These are phyloP conservation scores for Planoprotostelium fungivorum DNA, from an alignment of 78 protist genomes.

Conservation along the genomic window DNA sequence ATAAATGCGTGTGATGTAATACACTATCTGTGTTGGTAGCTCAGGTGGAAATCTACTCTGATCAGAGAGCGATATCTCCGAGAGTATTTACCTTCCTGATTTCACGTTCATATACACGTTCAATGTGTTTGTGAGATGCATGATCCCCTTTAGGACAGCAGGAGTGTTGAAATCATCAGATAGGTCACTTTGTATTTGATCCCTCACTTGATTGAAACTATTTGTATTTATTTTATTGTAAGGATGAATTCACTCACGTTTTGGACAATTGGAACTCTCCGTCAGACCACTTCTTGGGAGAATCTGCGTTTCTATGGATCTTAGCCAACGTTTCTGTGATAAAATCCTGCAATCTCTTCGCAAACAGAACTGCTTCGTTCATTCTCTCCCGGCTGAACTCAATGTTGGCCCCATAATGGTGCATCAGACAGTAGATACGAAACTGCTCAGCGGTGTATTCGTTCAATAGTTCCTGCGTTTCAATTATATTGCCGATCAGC, in stretches of 20 bases:
- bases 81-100: neutral
- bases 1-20: neutral
- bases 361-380: neutral
- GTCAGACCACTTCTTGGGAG: neutral
- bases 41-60: neutral
- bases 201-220: constrained; percentile 8
- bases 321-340: too few species aligned
- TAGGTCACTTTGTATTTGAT: constrained; percentile 7
- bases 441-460: neutral
- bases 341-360: neutral
- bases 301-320: neutral
- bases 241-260: neutral
- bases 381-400: constrained; percentile 5
- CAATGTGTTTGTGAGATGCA: neutral
- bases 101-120: neutral
- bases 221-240: neutral
- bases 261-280: constrained; percentile 1
- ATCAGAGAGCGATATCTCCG: neutral
- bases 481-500: constrained; percentile 4
- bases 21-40: neutral
- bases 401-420: constrained; percentile 6
- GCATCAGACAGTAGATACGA: neutral
- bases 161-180: constrained; percentile 45
- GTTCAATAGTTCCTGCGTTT: constrained; percentile 10
- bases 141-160: constrained; percentile 10